Percentiles rank a stretch among this genome's conserved stretches.
These are phyloP conservation scores for Pleurotus tuoliensis DNA, from an alignment of 768 basidiomycete genomes.

Conservation along the genomic window DNA sequence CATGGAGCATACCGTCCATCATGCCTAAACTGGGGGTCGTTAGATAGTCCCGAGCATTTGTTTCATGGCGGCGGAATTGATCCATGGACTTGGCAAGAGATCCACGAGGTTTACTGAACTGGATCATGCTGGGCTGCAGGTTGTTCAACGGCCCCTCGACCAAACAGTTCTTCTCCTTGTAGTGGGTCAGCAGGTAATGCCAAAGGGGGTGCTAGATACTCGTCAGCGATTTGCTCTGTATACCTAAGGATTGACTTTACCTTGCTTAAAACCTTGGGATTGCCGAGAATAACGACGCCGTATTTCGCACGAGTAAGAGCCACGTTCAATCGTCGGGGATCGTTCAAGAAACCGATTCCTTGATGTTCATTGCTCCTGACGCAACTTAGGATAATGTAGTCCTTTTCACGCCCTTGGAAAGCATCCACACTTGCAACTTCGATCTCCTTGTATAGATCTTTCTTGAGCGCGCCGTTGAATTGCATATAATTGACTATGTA, in stretches of 20 bases:
- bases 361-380: conserved; percentile 99
- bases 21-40: conserved; percentile 25
- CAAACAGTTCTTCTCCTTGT: conserved; percentile 91
- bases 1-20: conserved; percentile 4
- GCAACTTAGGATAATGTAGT: conserved; percentile 97
- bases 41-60: conserved; percentile 78
- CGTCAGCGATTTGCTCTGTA: conserved; percentile 10
- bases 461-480: conserved; percentile 98
- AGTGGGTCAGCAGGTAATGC: conserved; percentile 97
- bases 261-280: conserved; percentile 99
- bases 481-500: conserved; percentile 99
- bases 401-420: conserved; percentile 99
- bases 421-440: conserved; percentile 99
- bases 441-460: conserved; percentile 98
- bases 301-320: conserved; percentile 97
- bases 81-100: conserved; percentile 88
- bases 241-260: conserved; percentile 33
- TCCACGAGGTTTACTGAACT: conserved; percentile 96
- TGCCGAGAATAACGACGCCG: conserved; percentile 98
- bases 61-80: conserved; percentile 90
- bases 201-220: conserved; percentile 85
- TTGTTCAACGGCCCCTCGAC: conserved; percentile 97
- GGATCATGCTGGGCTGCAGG: conserved; percentile 97
- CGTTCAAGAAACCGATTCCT: conserved; percentile 98
- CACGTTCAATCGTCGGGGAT: conserved; percentile 93